phyloP scores from a whole-genome alignment of 306 rosid species.

The Corylus americana region DNA sequence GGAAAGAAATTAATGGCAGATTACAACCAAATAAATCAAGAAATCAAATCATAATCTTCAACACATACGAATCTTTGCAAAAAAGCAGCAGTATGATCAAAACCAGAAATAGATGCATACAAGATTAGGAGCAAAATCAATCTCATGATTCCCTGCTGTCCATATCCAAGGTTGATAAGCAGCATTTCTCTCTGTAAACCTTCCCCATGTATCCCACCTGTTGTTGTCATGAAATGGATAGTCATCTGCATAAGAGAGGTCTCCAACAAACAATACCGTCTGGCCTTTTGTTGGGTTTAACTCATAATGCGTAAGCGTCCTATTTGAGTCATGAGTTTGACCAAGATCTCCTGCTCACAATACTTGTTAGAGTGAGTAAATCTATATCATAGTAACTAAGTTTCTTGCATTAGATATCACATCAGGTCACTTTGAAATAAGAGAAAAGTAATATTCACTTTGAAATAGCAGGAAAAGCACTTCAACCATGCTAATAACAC shows the following conservation, averaged over 20 bases:
- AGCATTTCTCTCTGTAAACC: conserved; percentile 66
- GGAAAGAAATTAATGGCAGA: no score
- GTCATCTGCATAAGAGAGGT: conserved; percentile 75
- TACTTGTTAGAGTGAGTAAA: background rate
- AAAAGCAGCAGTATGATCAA: background rate
- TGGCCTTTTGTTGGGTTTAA: conserved; percentile 55
- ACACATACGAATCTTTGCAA: background rate
- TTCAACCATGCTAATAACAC: background rate
- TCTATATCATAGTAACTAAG: background rate
- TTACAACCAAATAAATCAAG: no score
- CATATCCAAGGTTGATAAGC: conserved; percentile 90
- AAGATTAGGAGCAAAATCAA: conserved; percentile 42
- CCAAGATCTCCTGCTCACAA: conserved; percentile 75
- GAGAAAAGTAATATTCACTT: background rate
- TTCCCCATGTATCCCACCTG: conserved; percentile 89
- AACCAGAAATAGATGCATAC: conserved; percentile 30
- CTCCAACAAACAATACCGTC: conserved; percentile 54
- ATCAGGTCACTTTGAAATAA: background rate
- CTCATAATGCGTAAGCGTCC: conserved; percentile 68
- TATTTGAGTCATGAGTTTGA: conserved; percentile 70
- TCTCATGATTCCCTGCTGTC: conserved; percentile 61
- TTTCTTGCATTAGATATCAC: background rate
- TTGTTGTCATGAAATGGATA: conserved; percentile 68
- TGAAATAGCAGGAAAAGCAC: background rate
- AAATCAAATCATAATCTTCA: no score